Evolutionary conservation across 2,329 filamentous ascomycete species (phyloP), one percentile per base, ranked within the genome.

Genomic region (Colletotrichum sp.): DNA sequence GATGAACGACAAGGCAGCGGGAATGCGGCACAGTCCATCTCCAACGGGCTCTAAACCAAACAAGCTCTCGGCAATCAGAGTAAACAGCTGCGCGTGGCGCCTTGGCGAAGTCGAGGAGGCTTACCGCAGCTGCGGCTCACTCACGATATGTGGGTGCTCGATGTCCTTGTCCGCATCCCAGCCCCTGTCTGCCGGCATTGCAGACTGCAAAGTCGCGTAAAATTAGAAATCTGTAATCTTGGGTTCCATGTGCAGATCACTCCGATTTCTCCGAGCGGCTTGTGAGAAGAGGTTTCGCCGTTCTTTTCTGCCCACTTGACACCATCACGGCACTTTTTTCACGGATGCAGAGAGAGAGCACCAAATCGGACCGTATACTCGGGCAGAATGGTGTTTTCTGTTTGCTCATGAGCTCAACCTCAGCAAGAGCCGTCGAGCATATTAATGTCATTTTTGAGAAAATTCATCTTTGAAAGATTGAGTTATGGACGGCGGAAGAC

Each of bases 181-280:
- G 55, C 13, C 55, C 55, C 55, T 58, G 55, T 58, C 55, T 58
- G 55, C 55, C 55, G 27, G 27, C 58, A 52, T 52, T 32, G 58
- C 58, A 61, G 27, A 34, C 27, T 32, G 18, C 58, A 61, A 27
- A 58, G 15, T 43, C 22, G 61, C 61, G 61, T 64, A 43, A 39
- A 64, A 64, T 64, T 61, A 34, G 28, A 61, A 58, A 34, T 43
- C 34, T 32, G 61, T 43, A 28, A 39, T 36, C 34, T 64, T 61
- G n/a, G 28, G 30, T 61, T n/a, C 58, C 58, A 34, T 61, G 30
- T 61, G 55, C 27, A 58, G 55, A 58, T 58, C 55, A 28, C 55
- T 28, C 55, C 27, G 55, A 58, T 28, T 58, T 58, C 8, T 58
- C 55, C 55, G 25, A 58, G 55, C 22, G 55, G 55, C 5, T 58